Evolutionary conservation across 2,329 filamentous ascomycete species (phyloP).

Genomic region (Dryadomyces quercus-mongolicae): DNA sequence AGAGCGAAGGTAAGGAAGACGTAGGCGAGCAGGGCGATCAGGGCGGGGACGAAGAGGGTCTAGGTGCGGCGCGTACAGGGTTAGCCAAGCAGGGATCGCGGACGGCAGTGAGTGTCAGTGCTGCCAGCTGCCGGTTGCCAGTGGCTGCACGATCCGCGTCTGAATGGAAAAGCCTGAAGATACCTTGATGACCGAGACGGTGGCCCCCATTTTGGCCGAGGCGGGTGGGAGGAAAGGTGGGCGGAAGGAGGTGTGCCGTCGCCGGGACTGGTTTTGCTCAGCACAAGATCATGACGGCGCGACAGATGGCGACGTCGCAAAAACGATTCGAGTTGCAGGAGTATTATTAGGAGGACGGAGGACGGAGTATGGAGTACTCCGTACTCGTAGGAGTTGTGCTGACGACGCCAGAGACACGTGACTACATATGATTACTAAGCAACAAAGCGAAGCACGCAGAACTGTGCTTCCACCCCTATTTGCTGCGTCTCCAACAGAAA

Average conservation of each 20-base stretch:
- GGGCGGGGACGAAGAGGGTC: slow-evolving; percentile 58
- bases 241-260: neutral
- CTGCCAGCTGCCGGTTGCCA: neutral
- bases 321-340: no score
- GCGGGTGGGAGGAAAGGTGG: no score
- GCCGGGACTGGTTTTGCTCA: neutral
- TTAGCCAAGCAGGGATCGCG: no score
- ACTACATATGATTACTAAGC: no score
- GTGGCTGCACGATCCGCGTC: no score
- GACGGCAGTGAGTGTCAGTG: no score
- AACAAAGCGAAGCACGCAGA: no score
- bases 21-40: slow-evolving; percentile 60
- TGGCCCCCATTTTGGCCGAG: slow-evolving; percentile 19
- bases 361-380: no score
- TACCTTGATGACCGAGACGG: slow-evolving; percentile 27
- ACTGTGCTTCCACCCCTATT: neutral
- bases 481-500: neutral
- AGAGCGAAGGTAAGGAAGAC: slow-evolving; percentile 52
- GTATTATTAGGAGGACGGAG: no score
- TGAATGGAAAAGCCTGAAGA: no score
- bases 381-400: no score
- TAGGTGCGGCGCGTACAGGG: slow-evolving; percentile 19
- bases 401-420: no score
- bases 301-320: neutral
- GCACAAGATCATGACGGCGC: neutral